Evolutionary conservation across 768 basidiomycete genomes (phyloP).

Genomic region (Hericium erinaceus): DNA sequence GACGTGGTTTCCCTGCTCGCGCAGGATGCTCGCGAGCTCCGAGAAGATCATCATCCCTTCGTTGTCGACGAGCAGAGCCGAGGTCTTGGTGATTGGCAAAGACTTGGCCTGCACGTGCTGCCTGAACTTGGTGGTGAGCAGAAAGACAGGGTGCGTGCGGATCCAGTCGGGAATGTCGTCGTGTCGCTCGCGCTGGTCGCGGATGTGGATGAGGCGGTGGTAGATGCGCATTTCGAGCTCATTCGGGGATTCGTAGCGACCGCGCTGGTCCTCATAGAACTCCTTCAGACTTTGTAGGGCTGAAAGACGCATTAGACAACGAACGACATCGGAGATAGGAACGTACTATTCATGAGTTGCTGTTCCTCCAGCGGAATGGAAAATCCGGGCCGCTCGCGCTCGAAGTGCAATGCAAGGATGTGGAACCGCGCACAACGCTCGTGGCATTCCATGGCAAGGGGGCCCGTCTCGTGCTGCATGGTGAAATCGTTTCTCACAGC

Average conservation of each 20-base stretch:
- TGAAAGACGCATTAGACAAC: slow-evolving; percentile 23
- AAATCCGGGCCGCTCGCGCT: slow-evolving; percentile 49
- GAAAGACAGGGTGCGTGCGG: slow-evolving; percentile 64
- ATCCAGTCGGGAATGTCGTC: slow-evolving; percentile 65
- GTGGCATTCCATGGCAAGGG: slow-evolving; percentile 78
- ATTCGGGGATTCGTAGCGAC: slow-evolving; percentile 58
- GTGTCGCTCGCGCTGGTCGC: slow-evolving; percentile 70
- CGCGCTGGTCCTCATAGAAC: slow-evolving; percentile 79
- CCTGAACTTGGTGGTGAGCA: slow-evolving; percentile 75
- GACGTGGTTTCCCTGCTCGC: slow-evolving; percentile 51
- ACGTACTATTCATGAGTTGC: slow-evolving; percentile 85
- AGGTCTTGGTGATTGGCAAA: slow-evolving; percentile 61
- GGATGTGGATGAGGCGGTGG: slow-evolving; percentile 85
- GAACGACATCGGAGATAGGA: background rate
- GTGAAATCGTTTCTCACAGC: slow-evolving; percentile 90
- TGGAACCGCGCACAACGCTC: slow-evolving; percentile 94
- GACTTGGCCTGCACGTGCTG: slow-evolving; percentile 73
- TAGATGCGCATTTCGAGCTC: slow-evolving; percentile 97
- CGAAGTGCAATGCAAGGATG: slow-evolving; percentile 67
- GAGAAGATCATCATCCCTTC: slow-evolving; percentile 63
- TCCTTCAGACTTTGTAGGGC: slow-evolving; percentile 89
- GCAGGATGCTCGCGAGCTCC: slow-evolving; percentile 50
- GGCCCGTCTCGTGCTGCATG: slow-evolving; percentile 76
- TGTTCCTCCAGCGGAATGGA: slow-evolving; percentile 72
- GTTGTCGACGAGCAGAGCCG: slow-evolving; percentile 50